Evolutionary conservation across 108 stramenopile species (phyloP).

Genomic region (Mediolabrus comicus): DNA sequence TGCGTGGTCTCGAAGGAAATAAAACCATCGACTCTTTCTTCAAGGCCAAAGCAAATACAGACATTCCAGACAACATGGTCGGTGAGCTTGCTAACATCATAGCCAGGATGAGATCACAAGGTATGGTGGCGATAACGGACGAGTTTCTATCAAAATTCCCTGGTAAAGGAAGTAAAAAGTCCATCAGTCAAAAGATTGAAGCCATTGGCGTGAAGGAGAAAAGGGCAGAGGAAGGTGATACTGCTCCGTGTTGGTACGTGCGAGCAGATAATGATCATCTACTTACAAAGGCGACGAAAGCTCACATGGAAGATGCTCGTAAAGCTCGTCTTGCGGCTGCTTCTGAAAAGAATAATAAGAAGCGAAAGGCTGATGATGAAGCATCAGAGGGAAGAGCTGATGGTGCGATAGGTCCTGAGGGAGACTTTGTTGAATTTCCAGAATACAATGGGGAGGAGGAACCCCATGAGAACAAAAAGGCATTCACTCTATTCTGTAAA

Average conservation of each 20-base stretch:
- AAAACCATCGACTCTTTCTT: conserved; percentile 31
- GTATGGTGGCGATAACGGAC: conserved; percentile 27
- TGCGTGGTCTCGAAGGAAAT: conserved; percentile 54
- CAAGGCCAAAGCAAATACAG: background rate
- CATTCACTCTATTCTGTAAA: conserved; percentile 83
- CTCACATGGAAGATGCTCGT: conserved; percentile 15
- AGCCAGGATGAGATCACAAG: conserved; percentile 18
- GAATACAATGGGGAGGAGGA: conserved; percentile 74
- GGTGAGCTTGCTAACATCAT: conserved; percentile 37
- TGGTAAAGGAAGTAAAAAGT: conserved; percentile 23
- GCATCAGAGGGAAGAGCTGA: conserved; percentile 2
- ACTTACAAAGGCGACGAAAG: conserved; percentile 24
- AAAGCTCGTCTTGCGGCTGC: conserved; percentile 16
- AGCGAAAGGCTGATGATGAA: conserved; percentile 27
- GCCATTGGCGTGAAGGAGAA: conserved; percentile 44
- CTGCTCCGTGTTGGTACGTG: conserved; percentile 31
- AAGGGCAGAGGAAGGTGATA: conserved; percentile 40
- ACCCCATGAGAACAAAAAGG: conserved; percentile 72
- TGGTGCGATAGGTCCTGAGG: conserved; percentile 72
- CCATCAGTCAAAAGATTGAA: conserved; percentile 32
- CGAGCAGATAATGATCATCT: conserved; percentile 14
- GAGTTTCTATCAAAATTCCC: conserved; percentile 16
- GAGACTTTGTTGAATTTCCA: conserved; percentile 69
- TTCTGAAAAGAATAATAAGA: conserved; percentile 17
- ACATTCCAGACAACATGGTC: conserved; percentile 29